phyloP scores from a whole-genome alignment of 768 basidiomycete genomes.

The Lanmaoa pseudosensibilis region DNA sequence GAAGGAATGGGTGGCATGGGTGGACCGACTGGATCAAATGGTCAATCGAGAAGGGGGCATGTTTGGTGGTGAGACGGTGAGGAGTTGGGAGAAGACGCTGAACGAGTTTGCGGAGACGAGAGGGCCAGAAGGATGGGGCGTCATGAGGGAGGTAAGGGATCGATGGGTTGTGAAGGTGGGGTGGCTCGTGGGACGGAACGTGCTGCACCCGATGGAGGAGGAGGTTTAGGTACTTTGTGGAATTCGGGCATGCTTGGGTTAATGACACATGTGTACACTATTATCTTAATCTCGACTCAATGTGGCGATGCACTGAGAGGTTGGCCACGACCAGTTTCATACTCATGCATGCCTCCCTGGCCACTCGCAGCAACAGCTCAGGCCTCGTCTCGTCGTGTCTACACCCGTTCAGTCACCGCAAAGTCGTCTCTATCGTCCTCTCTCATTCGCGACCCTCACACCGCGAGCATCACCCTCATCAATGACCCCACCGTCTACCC shows the following conservation, averaged over 20 bases:
- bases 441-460: too few species aligned
- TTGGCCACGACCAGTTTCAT: too few species aligned
- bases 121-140: slow-evolving; percentile 39
- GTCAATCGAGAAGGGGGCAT: slow-evolving; percentile 76
- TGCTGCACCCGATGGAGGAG: slow-evolving; percentile 34
- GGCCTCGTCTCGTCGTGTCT: slow-evolving; percentile 41
- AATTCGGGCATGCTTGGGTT: not conserved
- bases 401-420: too few species aligned
- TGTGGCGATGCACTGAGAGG: slow-evolving; percentile 5
- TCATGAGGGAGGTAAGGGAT: slow-evolving; percentile 52
- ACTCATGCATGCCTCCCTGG: slow-evolving; percentile 38
- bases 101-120: slow-evolving; percentile 64
- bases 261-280: not conserved
- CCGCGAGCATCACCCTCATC: too few species aligned
- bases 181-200: slow-evolving; percentile 64
- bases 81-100: slow-evolving; percentile 66
- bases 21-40: slow-evolving; percentile 62
- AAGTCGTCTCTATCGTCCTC: too few species aligned
- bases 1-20: slow-evolving; percentile 80
- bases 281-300: not conserved
- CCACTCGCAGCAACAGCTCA: slow-evolving; percentile 50
- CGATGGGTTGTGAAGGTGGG: slow-evolving; percentile 74
- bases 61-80: slow-evolving; percentile 73
- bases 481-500: too few species aligned
- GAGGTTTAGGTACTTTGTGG: slow-evolving; percentile 12